Base-by-base conservation (phyloP, 2,329 filamentous ascomycete species). In the Trichophyton mentagrophytes region DNA sequence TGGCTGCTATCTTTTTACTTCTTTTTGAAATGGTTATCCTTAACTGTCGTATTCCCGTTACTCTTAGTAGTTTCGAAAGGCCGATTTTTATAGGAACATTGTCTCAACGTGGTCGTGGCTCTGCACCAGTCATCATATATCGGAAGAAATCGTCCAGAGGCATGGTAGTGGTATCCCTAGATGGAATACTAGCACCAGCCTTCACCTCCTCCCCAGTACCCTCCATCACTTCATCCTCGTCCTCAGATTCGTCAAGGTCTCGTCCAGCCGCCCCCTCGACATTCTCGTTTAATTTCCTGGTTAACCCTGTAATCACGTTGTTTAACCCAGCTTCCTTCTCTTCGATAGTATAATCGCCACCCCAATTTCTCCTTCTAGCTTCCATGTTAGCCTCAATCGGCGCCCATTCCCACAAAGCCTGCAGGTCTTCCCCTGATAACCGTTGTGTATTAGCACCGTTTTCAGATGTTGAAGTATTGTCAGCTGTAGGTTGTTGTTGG, bases 271-370 rank as follows among this genome's bases (percentile, higher is more conserved):
- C 76, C 1, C 73, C 74, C 1, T 72, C 73, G 9, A 77, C 77
- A 7, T 85, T 82, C 1, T 85, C 83, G 1, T 82, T 81, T 64
- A 81, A 67, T 61, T 73, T 77, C 65, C 82, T 79, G 69, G 73
- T 80, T 69, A 93, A 71, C 0, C 89, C 89, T 0, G 88, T 92
- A 42, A 85, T 79, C 53, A 91, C 86, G 66, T 83, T 86, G 67
- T 87, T 82, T 9, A 86, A 72, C 5, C 88, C 89, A 62, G 71
- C 69, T 62, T 81, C 83, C 58, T 82, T 79, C 76, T 93, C 89
- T 67, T 86, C 85, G 2, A 82, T 77, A 1, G 88, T 92, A 70
- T 85, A 93, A 61, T 85, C 79, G 61, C 87, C 85, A n/a, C 77
- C 76, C 67, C 78, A 82, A 65, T 83, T 76, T 71, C 76, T 70